phyloP scores from a whole-genome alignment of 805 yeast genomes.

The Jamesozyma lodderae region DNA sequence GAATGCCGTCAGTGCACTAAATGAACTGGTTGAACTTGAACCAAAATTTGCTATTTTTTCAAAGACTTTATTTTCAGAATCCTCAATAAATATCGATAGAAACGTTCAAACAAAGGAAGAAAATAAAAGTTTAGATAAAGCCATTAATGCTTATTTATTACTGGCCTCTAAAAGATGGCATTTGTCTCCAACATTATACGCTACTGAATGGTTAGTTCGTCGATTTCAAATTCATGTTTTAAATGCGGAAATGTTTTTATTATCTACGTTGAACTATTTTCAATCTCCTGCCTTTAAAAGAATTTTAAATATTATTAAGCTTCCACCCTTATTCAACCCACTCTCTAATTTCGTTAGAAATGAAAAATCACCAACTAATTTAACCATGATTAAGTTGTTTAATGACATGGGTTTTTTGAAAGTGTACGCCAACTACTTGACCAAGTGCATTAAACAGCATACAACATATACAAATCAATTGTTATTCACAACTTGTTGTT shows the following conservation, averaged over 20 bases:
- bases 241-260: conserved; percentile 61
- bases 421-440: conserved; percentile 49
- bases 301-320: conserved; percentile 58
- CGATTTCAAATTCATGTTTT: conserved; percentile 78
- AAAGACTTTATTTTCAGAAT: conserved; percentile 69
- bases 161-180: conserved; percentile 70
- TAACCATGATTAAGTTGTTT: conserved; percentile 63
- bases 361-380: conserved; percentile 53
- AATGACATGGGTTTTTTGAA: conserved; percentile 60
- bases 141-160: conserved; percentile 64
- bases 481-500: conserved; percentile 67
- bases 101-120: conserved; percentile 74
- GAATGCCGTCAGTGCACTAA: conserved; percentile 65
- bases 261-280: conserved; percentile 76
- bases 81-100: conserved; percentile 73
- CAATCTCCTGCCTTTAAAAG: conserved; percentile 65
- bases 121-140: conserved; percentile 60
- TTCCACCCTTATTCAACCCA: conserved; percentile 78
- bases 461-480: conserved; percentile 60
- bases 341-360: conserved; percentile 56
- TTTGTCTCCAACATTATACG: conserved; percentile 64
- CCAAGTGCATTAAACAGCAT: conserved; percentile 38
- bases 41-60: conserved; percentile 64
- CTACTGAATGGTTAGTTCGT: conserved; percentile 92
- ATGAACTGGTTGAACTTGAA: conserved; percentile 63